Percentiles rank a stretch among this genome's conserved stretches.
These are phyloP conservation scores for Penstemon barbatus DNA, from an alignment of 257 asterid species.

Conservation along the genomic window DNA sequence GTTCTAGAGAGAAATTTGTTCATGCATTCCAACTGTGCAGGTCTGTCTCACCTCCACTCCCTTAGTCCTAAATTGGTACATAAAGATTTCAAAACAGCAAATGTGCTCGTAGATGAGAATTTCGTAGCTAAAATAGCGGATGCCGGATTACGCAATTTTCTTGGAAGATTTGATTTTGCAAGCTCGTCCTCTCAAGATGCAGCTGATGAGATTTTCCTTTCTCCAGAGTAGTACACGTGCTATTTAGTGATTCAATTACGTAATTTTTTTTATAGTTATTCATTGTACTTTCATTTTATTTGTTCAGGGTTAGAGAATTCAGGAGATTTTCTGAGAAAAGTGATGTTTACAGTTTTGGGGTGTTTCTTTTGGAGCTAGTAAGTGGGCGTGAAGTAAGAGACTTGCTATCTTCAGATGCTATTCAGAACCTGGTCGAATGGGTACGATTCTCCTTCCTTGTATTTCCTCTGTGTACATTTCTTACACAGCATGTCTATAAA, in stretches of 20 bases:
- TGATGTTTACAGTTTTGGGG: constrained; percentile 87
- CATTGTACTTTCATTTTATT: constrained; percentile 17
- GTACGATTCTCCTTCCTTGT: constrained; percentile 35
- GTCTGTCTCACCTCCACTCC: constrained; percentile 82
- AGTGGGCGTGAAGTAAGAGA: constrained; percentile 71
- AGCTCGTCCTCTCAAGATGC: constrained; percentile 71
- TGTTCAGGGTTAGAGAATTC: constrained; percentile 80
- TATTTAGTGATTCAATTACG: constrained; percentile 15
- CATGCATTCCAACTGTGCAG: constrained; percentile 39
- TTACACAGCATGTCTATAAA: not conserved
- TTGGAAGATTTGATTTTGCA: constrained; percentile 72
- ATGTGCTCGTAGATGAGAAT: constrained; percentile 92
- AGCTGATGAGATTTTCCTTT: constrained; percentile 70
- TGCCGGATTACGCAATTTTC: constrained; percentile 89
- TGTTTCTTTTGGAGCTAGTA: constrained; percentile 84
- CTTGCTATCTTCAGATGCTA: constrained; percentile 50
- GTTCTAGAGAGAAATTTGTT: constrained; percentile 20
- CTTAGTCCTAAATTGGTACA: constrained; percentile 84
- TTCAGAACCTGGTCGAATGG: constrained; percentile 77
- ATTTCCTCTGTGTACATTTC: constrained; percentile 6
- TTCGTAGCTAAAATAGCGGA: constrained; percentile 90
- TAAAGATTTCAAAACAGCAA: constrained; percentile 88
- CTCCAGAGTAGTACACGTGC: constrained; percentile 70
- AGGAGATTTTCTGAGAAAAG: constrained; percentile 85
- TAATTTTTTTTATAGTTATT: constrained; percentile 6